These are phyloP conservation scores for Ceratocystis cubensis DNA, from an alignment of 2,329 filamentous ascomycete species.

Conservation along the genomic window DNA sequence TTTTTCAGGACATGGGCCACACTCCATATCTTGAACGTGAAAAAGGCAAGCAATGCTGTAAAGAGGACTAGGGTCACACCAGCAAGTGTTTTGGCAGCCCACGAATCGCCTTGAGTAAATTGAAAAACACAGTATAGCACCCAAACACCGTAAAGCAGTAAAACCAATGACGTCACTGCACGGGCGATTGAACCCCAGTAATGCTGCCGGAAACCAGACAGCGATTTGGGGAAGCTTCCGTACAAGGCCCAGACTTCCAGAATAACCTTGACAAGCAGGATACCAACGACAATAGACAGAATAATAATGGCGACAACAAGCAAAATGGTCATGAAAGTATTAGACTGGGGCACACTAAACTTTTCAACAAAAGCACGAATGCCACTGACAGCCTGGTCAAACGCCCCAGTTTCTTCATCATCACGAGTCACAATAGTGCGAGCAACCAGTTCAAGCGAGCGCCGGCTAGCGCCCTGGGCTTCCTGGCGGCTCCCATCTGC, in stretches of 20 bases:
- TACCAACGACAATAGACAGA: slow-evolving; percentile 68
- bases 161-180: slow-evolving; percentile 77
- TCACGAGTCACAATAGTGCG: slow-evolving; percentile 24
- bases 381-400: slow-evolving; percentile 50
- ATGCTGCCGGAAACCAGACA: slow-evolving; percentile 79
- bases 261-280: slow-evolving; percentile 80
- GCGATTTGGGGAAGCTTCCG: slow-evolving; percentile 66
- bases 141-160: slow-evolving; percentile 90
- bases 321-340: slow-evolving; percentile 93
- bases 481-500: slow-evolving; percentile 42
- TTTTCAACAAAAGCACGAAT: slow-evolving; percentile 76
- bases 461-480: slow-evolving; percentile 37
- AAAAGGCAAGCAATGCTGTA: slow-evolving; percentile 68
- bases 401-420: slow-evolving; percentile 25
- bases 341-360: slow-evolving; percentile 70
- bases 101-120: slow-evolving; percentile 85
- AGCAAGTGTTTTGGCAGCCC: slow-evolving; percentile 77
- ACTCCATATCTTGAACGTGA: slow-evolving; percentile 69
- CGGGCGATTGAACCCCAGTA: slow-evolving; percentile 91
- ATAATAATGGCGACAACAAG: slow-evolving; percentile 80
- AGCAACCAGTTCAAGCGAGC: slow-evolving; percentile 25
- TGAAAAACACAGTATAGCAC: slow-evolving; percentile 93
- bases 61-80: slow-evolving; percentile 70
- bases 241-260: slow-evolving; percentile 87
- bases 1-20: slow-evolving; percentile 64